Evolutionary conservation across 2,329 filamentous ascomycete genomes (phyloP).

Genomic region (Biscogniauxia sp.): DNA sequence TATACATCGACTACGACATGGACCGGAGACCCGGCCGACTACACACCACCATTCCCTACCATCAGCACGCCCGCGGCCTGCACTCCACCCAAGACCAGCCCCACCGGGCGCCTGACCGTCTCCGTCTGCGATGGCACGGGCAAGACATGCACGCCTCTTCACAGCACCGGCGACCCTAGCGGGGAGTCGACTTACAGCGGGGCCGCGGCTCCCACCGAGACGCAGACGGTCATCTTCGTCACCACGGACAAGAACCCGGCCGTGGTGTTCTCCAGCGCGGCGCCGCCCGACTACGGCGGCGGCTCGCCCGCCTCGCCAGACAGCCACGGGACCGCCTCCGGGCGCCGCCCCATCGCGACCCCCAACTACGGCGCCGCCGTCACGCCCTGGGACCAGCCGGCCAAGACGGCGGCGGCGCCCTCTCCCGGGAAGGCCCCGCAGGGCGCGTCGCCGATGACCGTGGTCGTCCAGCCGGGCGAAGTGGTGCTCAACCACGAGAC

Average conservation of each 20-base stretch:
- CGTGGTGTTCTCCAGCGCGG: constrained; percentile 42
- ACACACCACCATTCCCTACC: constrained; percentile 45
- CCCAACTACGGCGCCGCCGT: constrained; percentile 25
- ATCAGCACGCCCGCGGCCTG: constrained; percentile 42
- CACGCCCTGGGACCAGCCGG: constrained; percentile 13
- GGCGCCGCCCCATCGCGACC: constrained; percentile 6
- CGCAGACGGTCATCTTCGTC: constrained; percentile 41
- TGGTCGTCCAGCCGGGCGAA: constrained; percentile 43
- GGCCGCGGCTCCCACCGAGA: constrained; percentile 8
- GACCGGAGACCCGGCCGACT: constrained; percentile 43
- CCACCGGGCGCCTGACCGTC: constrained; percentile 27
- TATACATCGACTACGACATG: constrained; percentile 52
- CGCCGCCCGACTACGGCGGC: constrained; percentile 41
- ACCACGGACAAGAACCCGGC: constrained; percentile 56
- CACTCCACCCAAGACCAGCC: constrained; percentile 16
- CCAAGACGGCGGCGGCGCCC: constrained; percentile 12
- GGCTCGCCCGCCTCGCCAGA: constrained; percentile 16
- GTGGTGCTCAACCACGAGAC: constrained; percentile 50
- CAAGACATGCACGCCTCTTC: constrained; percentile 33
- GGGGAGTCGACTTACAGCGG: constrained; percentile 8
- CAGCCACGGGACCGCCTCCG: constrained; percentile 14
- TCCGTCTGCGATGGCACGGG: constrained; percentile 32
- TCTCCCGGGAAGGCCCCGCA: not conserved
- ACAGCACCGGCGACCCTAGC: constrained; percentile 9
- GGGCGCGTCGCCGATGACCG: constrained; percentile 31